Evolutionary conservation across 1,284 basidiomycete genomes (phyloP).

Genomic region (Trichosporon ovoides): DNA sequence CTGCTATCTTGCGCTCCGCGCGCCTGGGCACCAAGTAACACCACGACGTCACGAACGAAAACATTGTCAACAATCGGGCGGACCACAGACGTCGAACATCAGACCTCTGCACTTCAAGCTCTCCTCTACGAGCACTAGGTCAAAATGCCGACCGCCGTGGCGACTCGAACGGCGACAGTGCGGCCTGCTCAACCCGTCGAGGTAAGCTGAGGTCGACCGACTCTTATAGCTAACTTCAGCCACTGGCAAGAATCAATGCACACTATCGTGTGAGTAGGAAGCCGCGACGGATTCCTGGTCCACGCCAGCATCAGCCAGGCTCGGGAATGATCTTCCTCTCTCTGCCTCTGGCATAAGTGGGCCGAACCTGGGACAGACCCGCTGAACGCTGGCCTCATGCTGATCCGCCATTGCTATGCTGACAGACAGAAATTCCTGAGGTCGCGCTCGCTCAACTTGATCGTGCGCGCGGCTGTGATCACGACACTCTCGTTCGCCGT

Average conservation of each 20-base stretch:
- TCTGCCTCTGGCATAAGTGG: too few species aligned
- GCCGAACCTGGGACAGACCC: too few species aligned
- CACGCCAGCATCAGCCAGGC: too few species aligned
- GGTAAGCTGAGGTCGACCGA: not conserved
- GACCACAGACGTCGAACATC: not conserved
- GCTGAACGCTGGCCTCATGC: too few species aligned
- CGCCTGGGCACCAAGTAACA: not conserved
- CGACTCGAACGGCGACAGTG: not conserved
- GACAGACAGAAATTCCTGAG: slow-evolving; percentile 30
- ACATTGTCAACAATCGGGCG: slow-evolving; percentile 1
- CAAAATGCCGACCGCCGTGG: slow-evolving; percentile 2
- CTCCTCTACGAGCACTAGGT: not conserved
- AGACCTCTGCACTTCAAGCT: not conserved
- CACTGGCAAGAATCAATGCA: slow-evolving; percentile 27
- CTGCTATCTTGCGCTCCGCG: not conserved
- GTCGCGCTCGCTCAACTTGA: slow-evolving; percentile 26
- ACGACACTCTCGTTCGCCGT: slow-evolving; percentile 1
- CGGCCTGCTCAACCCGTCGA: not conserved
- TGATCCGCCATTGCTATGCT: too few species aligned
- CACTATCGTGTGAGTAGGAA: slow-evolving; percentile 33
- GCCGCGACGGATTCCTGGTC: not conserved
- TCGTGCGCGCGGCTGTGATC: slow-evolving; percentile 15
- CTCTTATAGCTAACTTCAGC: slow-evolving; percentile 11
- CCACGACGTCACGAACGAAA: slow-evolving; percentile 6
- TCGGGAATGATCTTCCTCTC: too few species aligned